A percentile compares a stretch with the other conserved stretches of the same genome.
These are phyloP conservation scores for Panicum virgatum DNA, from an alignment of 202 grass and related monocot genomes.

Conservation along the genomic window DNA sequence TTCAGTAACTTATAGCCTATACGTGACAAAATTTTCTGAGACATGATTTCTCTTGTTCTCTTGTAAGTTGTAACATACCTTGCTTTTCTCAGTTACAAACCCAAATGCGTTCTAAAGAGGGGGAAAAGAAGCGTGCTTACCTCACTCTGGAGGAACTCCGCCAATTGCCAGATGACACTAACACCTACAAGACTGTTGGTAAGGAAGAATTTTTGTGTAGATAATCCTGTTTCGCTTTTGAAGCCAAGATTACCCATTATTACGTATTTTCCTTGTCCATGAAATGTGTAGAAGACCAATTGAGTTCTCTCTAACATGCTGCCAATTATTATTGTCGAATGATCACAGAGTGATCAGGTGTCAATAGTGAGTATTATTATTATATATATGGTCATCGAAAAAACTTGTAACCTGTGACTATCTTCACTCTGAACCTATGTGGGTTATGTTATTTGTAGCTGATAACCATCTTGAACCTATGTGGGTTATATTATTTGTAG, in stretches of 20 bases:
- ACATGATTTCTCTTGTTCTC: conserved; percentile 16
- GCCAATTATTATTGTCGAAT: neutral
- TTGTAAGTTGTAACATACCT: conserved; percentile 24
- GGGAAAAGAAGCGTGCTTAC: conserved; percentile 88
- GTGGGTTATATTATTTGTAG: neutral
- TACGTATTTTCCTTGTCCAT: neutral
- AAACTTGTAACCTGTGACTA: neutral
- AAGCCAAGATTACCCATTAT: neutral
- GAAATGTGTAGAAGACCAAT: conserved; percentile 17
- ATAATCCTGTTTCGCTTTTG: conserved; percentile 25
- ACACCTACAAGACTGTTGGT: conserved; percentile 95
- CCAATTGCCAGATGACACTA: conserved; percentile 73
- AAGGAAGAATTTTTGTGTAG: conserved; percentile 36
- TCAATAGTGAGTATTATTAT: neutral
- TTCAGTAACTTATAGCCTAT: conserved; percentile 13
- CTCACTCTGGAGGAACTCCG: conserved; percentile 90
- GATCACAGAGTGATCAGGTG: neutral
- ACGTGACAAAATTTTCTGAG: neutral
- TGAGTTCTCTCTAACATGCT: conserved; percentile 14
- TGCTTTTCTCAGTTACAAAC: conserved; percentile 60
- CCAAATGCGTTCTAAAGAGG: conserved; percentile 81
- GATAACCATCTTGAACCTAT: too few relatives aligned
- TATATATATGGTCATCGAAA: conserved; percentile 17
- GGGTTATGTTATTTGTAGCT: neutral
- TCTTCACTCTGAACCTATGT: neutral